phyloP scores from a whole-genome alignment of 2,329 filamentous ascomycete species.

The Beauveria scarabaeidicola region DNA sequence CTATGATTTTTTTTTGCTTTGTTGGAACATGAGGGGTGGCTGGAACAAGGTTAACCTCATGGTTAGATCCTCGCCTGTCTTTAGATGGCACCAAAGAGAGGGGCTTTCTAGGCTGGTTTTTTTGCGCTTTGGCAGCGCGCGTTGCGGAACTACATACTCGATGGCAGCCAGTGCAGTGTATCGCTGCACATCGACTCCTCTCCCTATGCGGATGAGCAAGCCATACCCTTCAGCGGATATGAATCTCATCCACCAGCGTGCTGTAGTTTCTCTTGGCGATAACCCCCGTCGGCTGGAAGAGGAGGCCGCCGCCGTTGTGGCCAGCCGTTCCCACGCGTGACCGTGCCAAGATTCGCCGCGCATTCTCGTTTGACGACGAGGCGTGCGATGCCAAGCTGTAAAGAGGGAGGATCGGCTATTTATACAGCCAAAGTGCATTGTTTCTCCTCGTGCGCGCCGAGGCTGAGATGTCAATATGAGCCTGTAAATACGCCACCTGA shows the following conservation, averaged over 20 bases:
- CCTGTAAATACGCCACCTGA: background rate
- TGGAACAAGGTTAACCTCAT: conserved; percentile 12
- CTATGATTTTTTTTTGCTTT: background rate
- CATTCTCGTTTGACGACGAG: background rate
- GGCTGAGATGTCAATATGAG: background rate
- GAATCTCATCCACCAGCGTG: background rate
- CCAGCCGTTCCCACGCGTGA: background rate
- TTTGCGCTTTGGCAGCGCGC: too few relatives aligned
- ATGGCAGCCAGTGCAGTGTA: background rate
- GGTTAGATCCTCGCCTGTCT: conserved; percentile 9
- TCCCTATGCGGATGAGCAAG: background rate
- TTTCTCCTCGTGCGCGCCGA: background rate
- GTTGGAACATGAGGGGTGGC: background rate
- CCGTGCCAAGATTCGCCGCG: background rate
- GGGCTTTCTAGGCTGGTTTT: background rate
- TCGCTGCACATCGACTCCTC: background rate
- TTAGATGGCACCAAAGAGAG: background rate
- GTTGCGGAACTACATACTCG: background rate
- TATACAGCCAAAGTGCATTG: background rate
- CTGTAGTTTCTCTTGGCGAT: background rate
- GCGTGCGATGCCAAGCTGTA: conserved; percentile 1
- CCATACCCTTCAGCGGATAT: background rate
- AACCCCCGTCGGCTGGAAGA: background rate
- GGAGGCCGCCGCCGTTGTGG: background rate
- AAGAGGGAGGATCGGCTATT: conserved; percentile 1